Percentiles rank a stretch among this genome's conserved stretches.
phyloP scores from a whole-genome alignment of 495 filamentous ascomycete species.

The Annulohypoxylon moriforme region DNA sequence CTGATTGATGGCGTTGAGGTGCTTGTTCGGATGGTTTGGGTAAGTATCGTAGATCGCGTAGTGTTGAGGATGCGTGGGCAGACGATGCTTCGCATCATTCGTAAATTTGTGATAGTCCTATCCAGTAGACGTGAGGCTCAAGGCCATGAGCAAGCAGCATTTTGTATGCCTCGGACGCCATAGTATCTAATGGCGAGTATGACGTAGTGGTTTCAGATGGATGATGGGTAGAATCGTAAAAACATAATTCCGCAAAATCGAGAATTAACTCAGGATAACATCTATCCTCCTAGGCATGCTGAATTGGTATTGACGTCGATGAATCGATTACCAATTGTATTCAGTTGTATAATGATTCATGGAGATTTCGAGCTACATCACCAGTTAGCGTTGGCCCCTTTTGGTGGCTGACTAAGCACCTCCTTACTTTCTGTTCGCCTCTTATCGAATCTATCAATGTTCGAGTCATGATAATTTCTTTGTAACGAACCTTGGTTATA shows the following conservation, averaged over 20 bases:
- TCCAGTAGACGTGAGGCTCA: background rate
- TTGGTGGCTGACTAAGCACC: background rate
- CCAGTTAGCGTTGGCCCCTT: slow-evolving; percentile 1
- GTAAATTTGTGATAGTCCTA: background rate
- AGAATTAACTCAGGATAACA: background rate
- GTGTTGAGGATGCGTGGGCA: background rate
- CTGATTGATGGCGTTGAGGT: background rate
- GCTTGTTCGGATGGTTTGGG: background rate
- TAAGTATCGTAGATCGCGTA: slow-evolving; percentile 9
- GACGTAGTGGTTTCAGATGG: slow-evolving; percentile 13
- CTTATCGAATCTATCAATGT: background rate
- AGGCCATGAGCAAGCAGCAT: background rate
- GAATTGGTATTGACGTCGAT: background rate
- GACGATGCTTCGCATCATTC: slow-evolving; percentile 5
- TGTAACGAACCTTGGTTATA: too few species aligned
- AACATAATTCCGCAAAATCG: background rate
- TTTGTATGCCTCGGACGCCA: slow-evolving; percentile 1
- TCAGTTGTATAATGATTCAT: slow-evolving; percentile 14
- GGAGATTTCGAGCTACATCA: background rate
- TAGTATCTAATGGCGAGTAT: background rate
- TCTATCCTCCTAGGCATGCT: background rate
- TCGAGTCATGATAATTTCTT: background rate
- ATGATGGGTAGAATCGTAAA: slow-evolving; percentile 23
- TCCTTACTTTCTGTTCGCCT: background rate
- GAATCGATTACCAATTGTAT: background rate